Base-by-base conservation (phyloP, 176 grass and related monocot genomes). In the Rhynchospora tenuis region DNA sequence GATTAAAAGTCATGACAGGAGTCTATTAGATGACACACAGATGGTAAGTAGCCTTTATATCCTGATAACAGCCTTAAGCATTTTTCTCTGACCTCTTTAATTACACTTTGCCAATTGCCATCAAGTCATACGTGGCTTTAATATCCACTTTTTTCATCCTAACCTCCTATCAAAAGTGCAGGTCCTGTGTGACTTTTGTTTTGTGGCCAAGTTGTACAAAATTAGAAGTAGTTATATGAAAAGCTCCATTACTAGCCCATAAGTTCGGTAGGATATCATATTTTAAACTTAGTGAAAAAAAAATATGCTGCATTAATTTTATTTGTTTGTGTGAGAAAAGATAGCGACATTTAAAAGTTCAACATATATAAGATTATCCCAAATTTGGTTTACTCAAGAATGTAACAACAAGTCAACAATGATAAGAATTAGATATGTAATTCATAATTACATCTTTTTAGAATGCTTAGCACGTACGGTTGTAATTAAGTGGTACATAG, bases 81-180 rank as follows among this genome's bases (percentile, higher is more conserved):
- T 45, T 62, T 44, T 80, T 75, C 72, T 54, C 56, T 13, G 2
- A 17, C 3, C 19, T 22, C 23, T 63, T 81, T 60, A 59, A 81
- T 63, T 63, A 42, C 78, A 81, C 33, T 73, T 76, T 76, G 24
- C 72, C 72, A 76, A 76, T 55, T 76, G 72, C 72, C 43, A 76
- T 76, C 48, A 76, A 76, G 20, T 81, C 38, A 15, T 59, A 44
- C 17, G 57, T 81, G 78, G 56, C 52, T 42, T 44, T 80, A 16
- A 45, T 43, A 80, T 44, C 58, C 27, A 80, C 8, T 22, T 62
- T 80, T 61, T 58, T 31, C 4, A 29, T 42, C 56, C 56, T 10
- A 13, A 27, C 16, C 31, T 75, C 47, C 23, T 27, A 9, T 27
- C 51, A 80, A 13, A 57, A 56, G 23, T 56, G 7, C 8, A 12